phyloP scores from a whole-genome alignment of 129 eudicot species.

The Flaveria trinervia region DNA sequence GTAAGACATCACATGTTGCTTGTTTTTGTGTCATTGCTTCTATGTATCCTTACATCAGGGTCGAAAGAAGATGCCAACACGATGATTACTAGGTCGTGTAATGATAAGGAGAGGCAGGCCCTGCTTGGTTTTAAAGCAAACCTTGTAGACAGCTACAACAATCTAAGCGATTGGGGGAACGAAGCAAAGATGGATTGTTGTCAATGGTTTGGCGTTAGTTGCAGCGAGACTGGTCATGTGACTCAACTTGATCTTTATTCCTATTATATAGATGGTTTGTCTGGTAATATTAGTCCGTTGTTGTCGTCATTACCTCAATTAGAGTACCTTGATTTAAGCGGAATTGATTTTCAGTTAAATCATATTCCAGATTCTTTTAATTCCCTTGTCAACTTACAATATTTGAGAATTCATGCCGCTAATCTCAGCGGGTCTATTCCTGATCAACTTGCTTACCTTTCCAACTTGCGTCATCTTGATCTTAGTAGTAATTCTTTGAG shows the following conservation, averaged over 20 bases:
- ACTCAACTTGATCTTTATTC: constrained; percentile 22
- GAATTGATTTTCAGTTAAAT: background rate
- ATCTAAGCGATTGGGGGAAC: constrained; percentile 31
- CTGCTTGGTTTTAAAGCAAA: constrained; percentile 24
- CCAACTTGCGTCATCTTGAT: constrained; percentile 30
- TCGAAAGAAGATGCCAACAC: constrained; percentile 9
- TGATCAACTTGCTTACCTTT: constrained; percentile 26
- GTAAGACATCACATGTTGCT: background rate
- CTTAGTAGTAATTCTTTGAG: background rate
- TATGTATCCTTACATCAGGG: background rate
- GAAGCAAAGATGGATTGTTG: constrained; percentile 37
- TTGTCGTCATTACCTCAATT: constrained; percentile 25
- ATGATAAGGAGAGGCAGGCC: constrained; percentile 20
- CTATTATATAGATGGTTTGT: background rate
- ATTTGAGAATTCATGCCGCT: constrained; percentile 1
- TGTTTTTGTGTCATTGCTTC: background rate
- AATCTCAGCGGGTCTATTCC: constrained; percentile 27
- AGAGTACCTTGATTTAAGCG: constrained; percentile 14
- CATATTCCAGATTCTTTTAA: constrained; percentile 19
- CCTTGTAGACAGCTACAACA: background rate
- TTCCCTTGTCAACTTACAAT: constrained; percentile 25
- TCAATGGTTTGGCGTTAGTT: constrained; percentile 36
- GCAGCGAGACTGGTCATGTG: constrained; percentile 38
- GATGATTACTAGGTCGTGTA: background rate
- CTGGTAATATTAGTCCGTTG: constrained; percentile 29